Conservation (phyloP, 257 asterid species). For the Plantago ovata region DNA sequence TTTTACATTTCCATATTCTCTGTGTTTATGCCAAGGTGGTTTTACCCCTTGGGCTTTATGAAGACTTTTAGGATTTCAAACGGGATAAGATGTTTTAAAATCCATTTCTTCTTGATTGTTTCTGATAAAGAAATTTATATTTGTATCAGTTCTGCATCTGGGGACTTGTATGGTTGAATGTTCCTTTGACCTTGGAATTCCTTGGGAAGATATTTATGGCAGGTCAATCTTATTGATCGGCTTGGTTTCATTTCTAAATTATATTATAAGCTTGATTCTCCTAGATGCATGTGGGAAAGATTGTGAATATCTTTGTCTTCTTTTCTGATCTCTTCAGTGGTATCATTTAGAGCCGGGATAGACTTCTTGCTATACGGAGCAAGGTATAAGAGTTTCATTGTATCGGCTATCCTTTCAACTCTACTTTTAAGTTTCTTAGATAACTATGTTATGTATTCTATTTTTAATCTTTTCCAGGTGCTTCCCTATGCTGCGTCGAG, state of each 20-base stretch:
- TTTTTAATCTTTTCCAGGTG: conserved; percentile 43
- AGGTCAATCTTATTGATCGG: conserved; percentile 40
- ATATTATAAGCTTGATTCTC: no score
- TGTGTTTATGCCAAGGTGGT: no score
- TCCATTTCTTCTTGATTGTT: conserved; percentile 8
- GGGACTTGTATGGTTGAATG: conserved; percentile 67
- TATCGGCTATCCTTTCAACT: conserved; percentile 4
- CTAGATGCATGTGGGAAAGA: no score
- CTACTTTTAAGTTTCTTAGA: no score
- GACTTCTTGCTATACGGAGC: conserved; percentile 94
- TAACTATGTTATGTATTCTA: no score
- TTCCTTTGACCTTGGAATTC: conserved; percentile 43
- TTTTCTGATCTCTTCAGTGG: conserved; percentile 54
- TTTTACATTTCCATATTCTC: no score
- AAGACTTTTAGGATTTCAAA: no score
- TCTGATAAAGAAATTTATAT: conserved; percentile 17
- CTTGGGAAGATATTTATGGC: conserved; percentile 83
- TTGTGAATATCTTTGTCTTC: conserved; percentile 21
- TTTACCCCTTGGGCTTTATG: no score
- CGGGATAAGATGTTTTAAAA: background rate
- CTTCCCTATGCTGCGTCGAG: conserved; percentile 80
- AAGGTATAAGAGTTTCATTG: conserved; percentile 45
- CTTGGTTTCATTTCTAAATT: conserved; percentile 12
- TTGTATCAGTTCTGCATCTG: conserved; percentile 66
- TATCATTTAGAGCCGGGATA: conserved; percentile 77